These are phyloP conservation scores for Aspergillus proliferans DNA, from an alignment of 2,329 filamentous ascomycete genomes.

Conservation along the genomic window DNA sequence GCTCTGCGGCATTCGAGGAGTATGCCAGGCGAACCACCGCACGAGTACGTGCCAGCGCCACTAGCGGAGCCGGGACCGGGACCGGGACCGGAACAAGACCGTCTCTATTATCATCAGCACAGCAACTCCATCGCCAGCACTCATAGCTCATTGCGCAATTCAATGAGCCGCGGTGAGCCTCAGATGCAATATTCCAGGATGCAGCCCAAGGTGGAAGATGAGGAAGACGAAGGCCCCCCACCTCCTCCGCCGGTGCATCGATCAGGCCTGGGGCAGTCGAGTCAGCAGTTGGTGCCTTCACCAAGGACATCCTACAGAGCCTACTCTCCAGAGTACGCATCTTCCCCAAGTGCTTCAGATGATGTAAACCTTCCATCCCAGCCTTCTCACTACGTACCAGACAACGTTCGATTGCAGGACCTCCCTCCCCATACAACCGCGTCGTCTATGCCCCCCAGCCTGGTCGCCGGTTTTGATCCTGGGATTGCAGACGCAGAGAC, in stretches of 20 bases:
- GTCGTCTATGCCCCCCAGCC: constrained; percentile 33
- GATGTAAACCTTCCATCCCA: constrained; percentile 19
- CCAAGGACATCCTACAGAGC: constrained; percentile 20
- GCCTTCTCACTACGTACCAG: constrained; percentile 15
- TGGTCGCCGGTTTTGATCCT: constrained; percentile 38
- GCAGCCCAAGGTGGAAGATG: constrained; percentile 45
- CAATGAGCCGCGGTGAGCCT: constrained; percentile 21
- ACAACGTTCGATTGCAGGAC: constrained; percentile 16
- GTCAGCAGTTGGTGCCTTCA: constrained; percentile 18
- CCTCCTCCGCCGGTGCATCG: constrained; percentile 33
- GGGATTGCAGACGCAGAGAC: constrained; percentile 23
- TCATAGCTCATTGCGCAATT: constrained; percentile 18
- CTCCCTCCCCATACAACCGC: constrained; percentile 19
- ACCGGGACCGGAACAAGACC: constrained; percentile 11
- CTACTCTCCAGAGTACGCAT: constrained; percentile 22
- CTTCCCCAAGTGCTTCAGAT: constrained; percentile 13
- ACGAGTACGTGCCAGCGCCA: constrained; percentile 11
- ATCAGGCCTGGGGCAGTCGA: constrained; percentile 23
- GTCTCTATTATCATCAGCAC: constrained; percentile 22
- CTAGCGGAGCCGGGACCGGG: not conserved
- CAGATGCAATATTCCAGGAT: constrained; percentile 37
- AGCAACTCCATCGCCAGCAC: constrained; percentile 20
- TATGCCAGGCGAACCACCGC: constrained; percentile 12
- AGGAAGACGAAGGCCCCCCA: constrained; percentile 32
- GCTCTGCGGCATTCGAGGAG: constrained; percentile 12